phyloP scores from a whole-genome alignment of 2,329 filamentous ascomycete species.

The Leptographium lundbergii region DNA sequence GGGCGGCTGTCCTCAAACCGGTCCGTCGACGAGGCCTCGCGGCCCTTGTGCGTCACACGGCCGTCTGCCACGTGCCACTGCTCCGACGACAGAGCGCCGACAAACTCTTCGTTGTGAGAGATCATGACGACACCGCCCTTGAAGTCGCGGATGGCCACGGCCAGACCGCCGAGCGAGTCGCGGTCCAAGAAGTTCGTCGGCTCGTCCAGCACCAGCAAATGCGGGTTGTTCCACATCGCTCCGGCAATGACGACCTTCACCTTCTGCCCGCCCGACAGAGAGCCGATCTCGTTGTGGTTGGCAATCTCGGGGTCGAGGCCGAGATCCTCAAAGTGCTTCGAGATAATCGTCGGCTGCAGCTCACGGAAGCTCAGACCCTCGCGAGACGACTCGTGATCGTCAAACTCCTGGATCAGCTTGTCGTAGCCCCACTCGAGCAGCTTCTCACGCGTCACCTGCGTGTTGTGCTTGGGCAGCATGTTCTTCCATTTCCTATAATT shows the following conservation, averaged over 20 bases:
- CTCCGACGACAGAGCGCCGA: conserved; percentile 87
- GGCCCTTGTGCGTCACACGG: conserved; percentile 72
- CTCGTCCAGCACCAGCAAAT: conserved; percentile 93
- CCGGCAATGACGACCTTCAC: conserved; percentile 97
- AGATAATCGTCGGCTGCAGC: conserved; percentile 84
- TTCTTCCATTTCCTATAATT: conserved; percentile 67
- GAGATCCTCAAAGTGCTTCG: conserved; percentile 95
- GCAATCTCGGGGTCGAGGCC: conserved; percentile 95
- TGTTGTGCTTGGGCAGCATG: conserved; percentile 86
- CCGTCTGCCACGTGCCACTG: conserved; percentile 92
- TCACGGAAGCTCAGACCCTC: conserved; percentile 95
- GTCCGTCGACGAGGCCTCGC: conserved; percentile 59
- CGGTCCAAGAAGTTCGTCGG: conserved; percentile 99
- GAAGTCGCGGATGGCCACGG: conserved; percentile 96
- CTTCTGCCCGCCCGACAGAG: conserved; percentile 92
- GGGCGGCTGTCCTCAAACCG: conserved; percentile 77
- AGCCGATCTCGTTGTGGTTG: conserved; percentile 96
- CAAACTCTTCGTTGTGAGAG: conserved; percentile 98
- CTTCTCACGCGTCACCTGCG: conserved; percentile 85
- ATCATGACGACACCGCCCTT: conserved; percentile 98
- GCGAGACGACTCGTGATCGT: conserved; percentile 96
- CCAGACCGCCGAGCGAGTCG: conserved; percentile 89
- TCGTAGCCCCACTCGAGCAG: conserved; percentile 72
- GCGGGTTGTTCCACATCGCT: conserved; percentile 98
- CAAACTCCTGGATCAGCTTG: conserved; percentile 95